phyloP scores from a whole-genome alignment of 2,329 filamentous ascomycete species.

The Pestalotiopsis sp. region DNA sequence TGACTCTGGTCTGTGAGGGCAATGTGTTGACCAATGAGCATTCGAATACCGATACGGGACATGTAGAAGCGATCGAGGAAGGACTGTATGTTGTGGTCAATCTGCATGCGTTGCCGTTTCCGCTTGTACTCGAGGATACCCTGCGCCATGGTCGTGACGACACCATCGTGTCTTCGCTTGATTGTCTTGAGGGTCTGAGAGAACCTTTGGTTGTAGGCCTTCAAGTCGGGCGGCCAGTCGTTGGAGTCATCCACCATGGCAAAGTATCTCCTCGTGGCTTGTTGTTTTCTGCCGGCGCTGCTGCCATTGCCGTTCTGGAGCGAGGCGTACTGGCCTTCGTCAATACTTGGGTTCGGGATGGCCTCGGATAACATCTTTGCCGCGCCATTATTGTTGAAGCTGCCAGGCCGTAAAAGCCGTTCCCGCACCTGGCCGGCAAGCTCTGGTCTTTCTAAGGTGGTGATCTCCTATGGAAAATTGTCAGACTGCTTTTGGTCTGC shows the following conservation, averaged over 20 bases:
- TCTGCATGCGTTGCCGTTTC: constrained; percentile 94
- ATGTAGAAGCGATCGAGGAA: constrained; percentile 99
- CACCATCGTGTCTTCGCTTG: constrained; percentile 93
- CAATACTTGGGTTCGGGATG: constrained; percentile 87
- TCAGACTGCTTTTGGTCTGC: constrained; percentile 23
- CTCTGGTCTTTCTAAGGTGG: constrained; percentile 76
- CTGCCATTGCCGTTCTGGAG: constrained; percentile 51
- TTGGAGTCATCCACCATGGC: constrained; percentile 84
- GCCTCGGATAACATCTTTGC: constrained; percentile 73
- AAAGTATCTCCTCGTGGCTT: constrained; percentile 76
- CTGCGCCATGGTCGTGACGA: constrained; percentile 97
- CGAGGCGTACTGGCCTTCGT: constrained; percentile 77
- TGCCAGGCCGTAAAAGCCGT: constrained; percentile 72
- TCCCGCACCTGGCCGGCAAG: constrained; percentile 77
- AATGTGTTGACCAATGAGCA: constrained; percentile 99
- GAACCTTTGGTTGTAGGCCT: constrained; percentile 92
- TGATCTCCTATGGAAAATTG: constrained; percentile 75
- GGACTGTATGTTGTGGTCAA: constrained; percentile 94
- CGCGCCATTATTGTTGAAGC: constrained; percentile 55
- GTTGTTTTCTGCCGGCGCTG: constrained; percentile 47
- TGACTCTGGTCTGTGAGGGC: constrained; percentile 92
- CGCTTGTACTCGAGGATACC: constrained; percentile 98
- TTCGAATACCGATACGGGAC: constrained; percentile 98
- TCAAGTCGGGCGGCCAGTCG: constrained; percentile 92
- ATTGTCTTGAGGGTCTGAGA: constrained; percentile 88